Percentiles rank a stretch among this genome's conserved stretches.
Conservation (phyloP, 768 basidiomycete genomes). For the Naganishia kalamii region DNA sequence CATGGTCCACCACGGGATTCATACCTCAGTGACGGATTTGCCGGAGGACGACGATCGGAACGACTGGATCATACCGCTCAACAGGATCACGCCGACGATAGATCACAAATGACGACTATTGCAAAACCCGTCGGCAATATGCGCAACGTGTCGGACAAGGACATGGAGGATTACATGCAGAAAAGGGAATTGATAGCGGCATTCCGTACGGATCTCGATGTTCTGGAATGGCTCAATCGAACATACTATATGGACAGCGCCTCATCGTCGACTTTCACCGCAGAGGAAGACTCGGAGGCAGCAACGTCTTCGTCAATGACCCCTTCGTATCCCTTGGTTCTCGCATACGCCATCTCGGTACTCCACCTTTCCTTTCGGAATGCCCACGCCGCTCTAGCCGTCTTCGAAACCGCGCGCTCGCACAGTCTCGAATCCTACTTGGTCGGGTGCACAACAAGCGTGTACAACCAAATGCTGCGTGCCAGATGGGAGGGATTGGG, state of each 20-base stretch:
- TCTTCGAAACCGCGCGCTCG: conserved; percentile 72
- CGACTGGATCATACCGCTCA: not conserved
- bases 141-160: not conserved
- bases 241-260: not conserved
- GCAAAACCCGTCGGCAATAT: conserved; percentile 1
- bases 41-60: not conserved
- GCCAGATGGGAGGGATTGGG: conserved; percentile 78
- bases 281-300: not conserved
- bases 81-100: not conserved
- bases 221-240: not conserved
- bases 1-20: not conserved
- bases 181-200: conserved; percentile 2
- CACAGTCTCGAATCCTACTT: conserved; percentile 75
- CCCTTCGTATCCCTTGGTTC: conserved; percentile 64
- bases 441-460: conserved; percentile 77
- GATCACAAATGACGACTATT: not conserved
- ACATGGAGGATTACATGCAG: conserved; percentile 7
- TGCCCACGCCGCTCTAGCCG: conserved; percentile 70
- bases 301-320: conserved; percentile 31
- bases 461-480: conserved; percentile 79
- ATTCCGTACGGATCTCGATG: conserved; percentile 10
- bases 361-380: conserved; percentile 73
- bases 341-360: conserved; percentile 68
- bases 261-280: not conserved
- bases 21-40: not conserved